Conservation (phyloP, 2,329 filamentous ascomycete species). For the Cercospora berteroae region DNA sequence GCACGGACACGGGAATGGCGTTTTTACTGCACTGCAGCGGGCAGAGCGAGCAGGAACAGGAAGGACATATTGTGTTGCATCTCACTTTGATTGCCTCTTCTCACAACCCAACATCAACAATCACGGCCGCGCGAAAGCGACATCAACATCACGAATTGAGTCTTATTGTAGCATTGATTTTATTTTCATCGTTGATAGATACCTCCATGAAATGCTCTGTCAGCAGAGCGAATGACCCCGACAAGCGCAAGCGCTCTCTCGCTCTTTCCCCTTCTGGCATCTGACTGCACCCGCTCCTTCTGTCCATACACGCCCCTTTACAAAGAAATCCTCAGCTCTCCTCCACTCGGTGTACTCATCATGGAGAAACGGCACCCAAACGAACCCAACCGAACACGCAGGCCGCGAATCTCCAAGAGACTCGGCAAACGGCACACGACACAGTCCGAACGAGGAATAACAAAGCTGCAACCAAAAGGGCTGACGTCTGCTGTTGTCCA, state of each 20-base stretch:
- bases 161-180: not conserved
- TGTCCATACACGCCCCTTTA: no score
- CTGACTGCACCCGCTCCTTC: not conserved
- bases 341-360: no score
- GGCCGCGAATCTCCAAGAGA: not conserved
- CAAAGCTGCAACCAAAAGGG: not conserved
- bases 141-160: not conserved
- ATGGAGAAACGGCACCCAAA: no score
- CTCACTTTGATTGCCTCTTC: not conserved
- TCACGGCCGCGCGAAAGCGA: not conserved
- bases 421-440: not conserved
- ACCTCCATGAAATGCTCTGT: not conserved
- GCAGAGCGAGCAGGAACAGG: not conserved
- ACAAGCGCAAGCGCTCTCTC: not conserved
- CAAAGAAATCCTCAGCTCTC: no score
- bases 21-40: not conserved
- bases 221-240: not conserved
- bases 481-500: not conserved
- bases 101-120: not conserved
- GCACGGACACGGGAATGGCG: not conserved
- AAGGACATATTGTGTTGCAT: not conserved
- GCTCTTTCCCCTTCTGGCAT: not conserved
- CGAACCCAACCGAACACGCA: not conserved
- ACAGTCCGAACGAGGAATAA: not conserved
- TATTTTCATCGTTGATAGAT: not conserved